Percentiles rank a stretch among this genome's conserved stretches.
Conservation (phyloP, 1,284 basidiomycete species). For the Heterobasidion occidentale region DNA sequence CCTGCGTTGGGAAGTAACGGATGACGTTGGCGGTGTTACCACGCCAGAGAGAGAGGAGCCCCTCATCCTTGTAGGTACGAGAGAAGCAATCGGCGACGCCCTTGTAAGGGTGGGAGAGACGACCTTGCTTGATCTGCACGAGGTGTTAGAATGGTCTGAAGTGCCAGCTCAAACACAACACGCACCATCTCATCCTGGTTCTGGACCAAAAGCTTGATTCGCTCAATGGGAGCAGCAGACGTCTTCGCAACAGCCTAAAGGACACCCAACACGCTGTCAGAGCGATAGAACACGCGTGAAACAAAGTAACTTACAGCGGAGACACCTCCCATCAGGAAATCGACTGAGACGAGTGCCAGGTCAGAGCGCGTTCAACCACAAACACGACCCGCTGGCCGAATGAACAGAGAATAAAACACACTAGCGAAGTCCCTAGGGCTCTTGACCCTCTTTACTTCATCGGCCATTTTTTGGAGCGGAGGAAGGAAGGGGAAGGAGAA, state of each 20-base stretch:
- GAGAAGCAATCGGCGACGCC: conserved; percentile 84
- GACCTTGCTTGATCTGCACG: conserved; percentile 88
- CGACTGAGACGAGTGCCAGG: conserved; percentile 44
- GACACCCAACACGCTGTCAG: not conserved
- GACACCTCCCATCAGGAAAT: conserved; percentile 91
- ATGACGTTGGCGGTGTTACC: conserved; percentile 98
- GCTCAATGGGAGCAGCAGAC: conserved; percentile 96
- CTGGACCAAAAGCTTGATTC: conserved; percentile 97
- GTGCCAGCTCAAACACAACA: not conserved
- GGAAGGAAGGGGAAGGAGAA: conserved; percentile 29
- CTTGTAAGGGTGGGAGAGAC: conserved; percentile 89
- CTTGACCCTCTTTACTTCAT: conserved; percentile 63
- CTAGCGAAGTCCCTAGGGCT: conserved; percentile 73
- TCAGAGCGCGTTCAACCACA: conserved; percentile 21
- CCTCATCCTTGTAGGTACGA: conserved; percentile 89
- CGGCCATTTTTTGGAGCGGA: conserved; percentile 57
- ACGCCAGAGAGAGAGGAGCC: conserved; percentile 86
- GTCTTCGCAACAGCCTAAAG: conserved; percentile 92
- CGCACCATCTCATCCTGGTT: conserved; percentile 92
- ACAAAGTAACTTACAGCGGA: conserved; percentile 60
- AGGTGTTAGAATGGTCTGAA: not conserved
- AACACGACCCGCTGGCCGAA: conserved; percentile 6
- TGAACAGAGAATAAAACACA: conserved; percentile 29
- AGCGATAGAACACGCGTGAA: conserved; percentile 10
- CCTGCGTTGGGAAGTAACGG: conserved; percentile 97